phyloP scores from a whole-genome alignment of 1,139 yeast species.

The Barnettozyma hawaiiensis region DNA sequence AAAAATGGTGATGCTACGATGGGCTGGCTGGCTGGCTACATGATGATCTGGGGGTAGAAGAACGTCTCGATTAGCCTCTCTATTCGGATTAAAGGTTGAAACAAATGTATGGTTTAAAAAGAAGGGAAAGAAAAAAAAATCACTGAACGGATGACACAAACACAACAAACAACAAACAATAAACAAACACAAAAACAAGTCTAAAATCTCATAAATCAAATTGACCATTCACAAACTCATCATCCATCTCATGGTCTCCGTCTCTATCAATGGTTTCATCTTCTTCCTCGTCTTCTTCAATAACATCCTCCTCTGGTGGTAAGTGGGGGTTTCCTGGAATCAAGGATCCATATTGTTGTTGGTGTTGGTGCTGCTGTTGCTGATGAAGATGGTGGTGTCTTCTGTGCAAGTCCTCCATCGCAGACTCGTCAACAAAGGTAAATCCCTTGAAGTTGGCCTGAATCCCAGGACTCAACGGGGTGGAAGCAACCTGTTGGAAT shows the following conservation, averaged over 20 bases:
- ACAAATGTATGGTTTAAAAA: not conserved
- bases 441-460: conserved; percentile 96
- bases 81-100: not conserved
- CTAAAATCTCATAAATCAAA: conserved; percentile 57
- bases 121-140: not conserved
- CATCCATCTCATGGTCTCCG: conserved; percentile 44
- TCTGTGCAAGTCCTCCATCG: conserved; percentile 76
- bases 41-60: no score
- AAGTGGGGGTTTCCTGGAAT: conserved; percentile 73
- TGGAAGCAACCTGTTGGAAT: conserved; percentile 32
- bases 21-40: no score
- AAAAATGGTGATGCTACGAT: no score
- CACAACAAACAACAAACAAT: no score
- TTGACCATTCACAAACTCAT: conserved; percentile 85
- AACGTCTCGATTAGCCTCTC: not conserved
- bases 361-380: conserved; percentile 26
- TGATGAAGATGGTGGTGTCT: conserved; percentile 15
- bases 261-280: conserved; percentile 45
- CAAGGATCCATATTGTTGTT: conserved; percentile 56
- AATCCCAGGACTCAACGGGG: conserved; percentile 89
- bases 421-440: conserved; percentile 92
- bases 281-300: conserved; percentile 62
- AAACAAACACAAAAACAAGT: no score
- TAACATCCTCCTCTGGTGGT: conserved; percentile 80
- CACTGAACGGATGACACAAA: no score